Conservation (phyloP, 306 rosid species). For the Betula pendula region DNA sequence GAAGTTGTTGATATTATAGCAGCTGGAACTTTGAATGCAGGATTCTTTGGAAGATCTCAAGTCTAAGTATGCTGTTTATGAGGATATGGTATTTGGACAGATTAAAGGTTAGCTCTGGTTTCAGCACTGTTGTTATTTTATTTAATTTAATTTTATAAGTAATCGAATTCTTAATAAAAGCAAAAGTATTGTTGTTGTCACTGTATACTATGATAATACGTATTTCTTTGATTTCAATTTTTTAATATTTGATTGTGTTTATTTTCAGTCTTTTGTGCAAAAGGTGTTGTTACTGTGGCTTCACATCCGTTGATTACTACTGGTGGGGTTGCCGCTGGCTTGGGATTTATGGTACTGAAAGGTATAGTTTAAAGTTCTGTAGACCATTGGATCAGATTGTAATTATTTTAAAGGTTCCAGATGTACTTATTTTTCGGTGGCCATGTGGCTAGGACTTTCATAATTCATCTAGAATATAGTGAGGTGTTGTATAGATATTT, state of each 20-base stretch:
- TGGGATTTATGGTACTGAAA: slow-evolving; percentile 58
- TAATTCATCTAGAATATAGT: background rate
- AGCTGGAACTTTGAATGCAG: slow-evolving; percentile 41
- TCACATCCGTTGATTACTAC: slow-evolving; percentile 69
- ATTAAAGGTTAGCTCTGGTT: slow-evolving; percentile 65
- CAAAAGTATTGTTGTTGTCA: background rate
- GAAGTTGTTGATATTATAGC: background rate
- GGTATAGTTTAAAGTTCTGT: slow-evolving; percentile 44
- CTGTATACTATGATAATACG: background rate
- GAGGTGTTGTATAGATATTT: slow-evolving; percentile 8
- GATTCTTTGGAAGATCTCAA: slow-evolving; percentile 55
- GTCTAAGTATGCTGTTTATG: slow-evolving; percentile 62
- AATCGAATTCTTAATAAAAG: no score
- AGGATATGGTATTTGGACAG: slow-evolving; percentile 58
- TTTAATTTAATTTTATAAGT: no score
- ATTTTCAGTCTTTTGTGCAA: slow-evolving; percentile 41
- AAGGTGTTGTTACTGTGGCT: slow-evolving; percentile 66
- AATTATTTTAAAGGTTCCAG: slow-evolving; percentile 1
- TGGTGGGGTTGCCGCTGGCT: slow-evolving; percentile 61
- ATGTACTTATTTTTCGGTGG: slow-evolving; percentile 11
- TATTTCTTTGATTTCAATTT: slow-evolving; percentile 4
- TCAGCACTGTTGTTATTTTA: background rate
- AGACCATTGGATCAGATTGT: background rate
- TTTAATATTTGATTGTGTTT: slow-evolving; percentile 15
- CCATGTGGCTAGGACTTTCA: slow-evolving; percentile 5